Evolutionary conservation across 2,329 filamentous ascomycete species (phyloP).

Genomic region (Epichloe hybrida): DNA sequence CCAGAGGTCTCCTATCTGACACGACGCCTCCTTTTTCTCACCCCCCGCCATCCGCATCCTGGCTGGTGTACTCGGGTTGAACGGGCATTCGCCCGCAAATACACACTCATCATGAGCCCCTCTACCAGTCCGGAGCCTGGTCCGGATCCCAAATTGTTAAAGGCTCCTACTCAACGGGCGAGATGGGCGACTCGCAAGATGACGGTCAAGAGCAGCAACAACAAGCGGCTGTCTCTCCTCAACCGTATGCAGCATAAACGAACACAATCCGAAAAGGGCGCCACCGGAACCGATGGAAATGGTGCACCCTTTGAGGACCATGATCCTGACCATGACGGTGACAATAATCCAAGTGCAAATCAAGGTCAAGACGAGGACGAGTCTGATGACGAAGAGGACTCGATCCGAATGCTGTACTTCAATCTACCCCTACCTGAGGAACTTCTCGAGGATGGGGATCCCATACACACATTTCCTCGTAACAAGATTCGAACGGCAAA

Average conservation of each 20-base stretch:
- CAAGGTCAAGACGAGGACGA: slow-evolving; percentile 24
- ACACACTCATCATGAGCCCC: slow-evolving; percentile 20
- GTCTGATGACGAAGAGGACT: slow-evolving; percentile 24
- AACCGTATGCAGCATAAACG: slow-evolving; percentile 57
- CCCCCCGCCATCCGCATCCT: slow-evolving; percentile 14
- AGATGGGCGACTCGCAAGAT: slow-evolving; percentile 94
- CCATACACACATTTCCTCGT: slow-evolving; percentile 55
- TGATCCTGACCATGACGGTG: slow-evolving; percentile 15
- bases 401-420: slow-evolving; percentile 60
- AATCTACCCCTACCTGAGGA: slow-evolving; percentile 67
- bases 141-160: slow-evolving; percentile 10
- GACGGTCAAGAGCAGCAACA: slow-evolving; percentile 57
- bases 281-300: slow-evolving; percentile 23
- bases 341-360: slow-evolving; percentile 16
- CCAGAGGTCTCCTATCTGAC: background rate
- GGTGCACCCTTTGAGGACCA: slow-evolving; percentile 15
- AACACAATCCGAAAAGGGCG: slow-evolving; percentile 56
- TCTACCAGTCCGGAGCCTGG: slow-evolving; percentile 15
- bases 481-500: slow-evolving; percentile 98
- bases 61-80: slow-evolving; percentile 24
- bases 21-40: background rate
- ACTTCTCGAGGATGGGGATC: slow-evolving; percentile 64
- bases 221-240: slow-evolving; percentile 74
- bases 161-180: slow-evolving; percentile 52
- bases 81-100: slow-evolving; percentile 26